Evolutionary conservation across 495 filamentous ascomycete genomes (phyloP).

Genomic region (Extremus antarcticus): DNA sequence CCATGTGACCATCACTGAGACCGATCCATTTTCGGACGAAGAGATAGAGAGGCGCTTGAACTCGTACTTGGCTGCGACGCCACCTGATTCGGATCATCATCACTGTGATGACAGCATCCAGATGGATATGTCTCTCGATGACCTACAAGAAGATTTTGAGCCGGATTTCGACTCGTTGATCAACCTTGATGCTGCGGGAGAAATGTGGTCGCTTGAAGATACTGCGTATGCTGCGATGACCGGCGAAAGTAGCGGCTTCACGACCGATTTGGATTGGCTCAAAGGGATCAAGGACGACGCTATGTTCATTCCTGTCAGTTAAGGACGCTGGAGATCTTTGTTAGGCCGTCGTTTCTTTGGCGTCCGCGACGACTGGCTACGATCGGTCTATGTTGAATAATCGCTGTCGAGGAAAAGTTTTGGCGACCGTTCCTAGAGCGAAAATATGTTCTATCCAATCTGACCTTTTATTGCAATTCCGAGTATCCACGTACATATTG

Average conservation of each 20-base stretch:
- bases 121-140: background rate
- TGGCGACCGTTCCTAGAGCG: too few relatives aligned
- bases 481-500: too few relatives aligned
- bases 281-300: conserved; percentile 16
- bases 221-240: conserved; percentile 24
- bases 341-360: too few relatives aligned
- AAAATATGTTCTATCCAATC: too few relatives aligned
- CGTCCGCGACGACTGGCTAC: too few relatives aligned
- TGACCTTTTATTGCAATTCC: too few relatives aligned
- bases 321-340: too few relatives aligned
- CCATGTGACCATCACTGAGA: conserved; percentile 3
- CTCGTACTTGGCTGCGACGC: conserved; percentile 33
- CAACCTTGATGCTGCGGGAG: conserved; percentile 23
- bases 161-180: conserved; percentile 29
- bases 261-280: conserved; percentile 33
- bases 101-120: conserved; percentile 7
- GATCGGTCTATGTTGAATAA: too few relatives aligned
- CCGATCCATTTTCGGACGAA: conserved; percentile 22
- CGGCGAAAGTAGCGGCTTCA: conserved; percentile 28
- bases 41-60: conserved; percentile 28
- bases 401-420: too few relatives aligned
- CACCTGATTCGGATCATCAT: conserved; percentile 26
- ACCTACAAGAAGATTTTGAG: conserved; percentile 24
- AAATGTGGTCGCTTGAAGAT: conserved; percentile 18
- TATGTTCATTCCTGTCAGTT: background rate